Evolutionary conservation across 192 early-diverging fungal genomes (phyloP), one percentile per base, ranked within the genome.

Genomic region (Coemansia aciculifera): DNA sequence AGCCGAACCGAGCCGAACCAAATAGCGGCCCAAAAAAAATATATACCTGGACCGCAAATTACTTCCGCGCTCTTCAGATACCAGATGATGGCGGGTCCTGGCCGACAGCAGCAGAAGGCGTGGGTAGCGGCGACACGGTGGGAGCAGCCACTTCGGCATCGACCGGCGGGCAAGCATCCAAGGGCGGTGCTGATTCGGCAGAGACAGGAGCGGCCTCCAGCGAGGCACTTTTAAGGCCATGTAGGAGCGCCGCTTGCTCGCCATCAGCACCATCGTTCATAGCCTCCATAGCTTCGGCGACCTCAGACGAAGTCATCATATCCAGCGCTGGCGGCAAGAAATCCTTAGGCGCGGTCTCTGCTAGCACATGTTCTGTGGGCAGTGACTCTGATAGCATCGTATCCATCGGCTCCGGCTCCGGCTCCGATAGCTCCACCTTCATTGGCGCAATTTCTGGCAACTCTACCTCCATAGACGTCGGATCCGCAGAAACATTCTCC

Each of bases 1-100:
- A 62, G 36, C 36, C 60, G 60, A 62, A 21, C 60, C 60, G 60
- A 62, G 29, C 54, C 54, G 23, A 51, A 21, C n/a, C 44, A 56
- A 24, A 49, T 21, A 24, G 44, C 27, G 27, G 27, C 27, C 27
- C 27, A 29, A 46, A 48, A 63, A 63, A 65, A 64, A 43, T 32
- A 31, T 6, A 63, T 44, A 63, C 13, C 3, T 10, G 51, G 23
- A 29, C 29, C 54, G 13, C 5, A 31, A 57, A n/a, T 17, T 34
- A 3, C 6, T 19, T 9, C 3, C 19, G 1, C 54, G 13, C 29
- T 57, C 51, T 5, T 54, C 15, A 57, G 54, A 29, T 57, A 57
- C 13, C 29, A 34, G 27, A 31, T n/a, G 31, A 17, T 17, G 54
- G 13, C 54, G 54, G 54, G 15, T 32, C 27, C 54, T 57, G 54